phyloP scores from a whole-genome alignment of 139 green algal genomes.

The Chlamydomonas sp. region DNA sequence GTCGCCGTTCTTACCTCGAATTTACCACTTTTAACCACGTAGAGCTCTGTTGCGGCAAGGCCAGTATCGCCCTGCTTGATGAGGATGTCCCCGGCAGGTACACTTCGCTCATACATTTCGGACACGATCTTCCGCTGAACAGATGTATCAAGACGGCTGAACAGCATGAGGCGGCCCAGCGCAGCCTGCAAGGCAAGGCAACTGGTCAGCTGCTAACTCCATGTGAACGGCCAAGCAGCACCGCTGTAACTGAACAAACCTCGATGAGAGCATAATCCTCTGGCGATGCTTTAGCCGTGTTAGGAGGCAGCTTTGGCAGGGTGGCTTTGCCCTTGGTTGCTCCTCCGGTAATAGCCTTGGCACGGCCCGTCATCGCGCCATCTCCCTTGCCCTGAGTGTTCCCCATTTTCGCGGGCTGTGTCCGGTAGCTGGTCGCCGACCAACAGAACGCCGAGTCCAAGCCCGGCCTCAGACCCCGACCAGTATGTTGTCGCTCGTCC shows the following conservation, averaged over 20 bases:
- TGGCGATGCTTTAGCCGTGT: constrained; percentile 46
- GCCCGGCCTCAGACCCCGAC: too few relatives aligned
- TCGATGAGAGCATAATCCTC: constrained; percentile 81
- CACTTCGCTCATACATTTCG: constrained; percentile 74
- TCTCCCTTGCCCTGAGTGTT: constrained; percentile 31
- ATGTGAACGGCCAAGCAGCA: too few relatives aligned
- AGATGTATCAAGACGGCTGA: constrained; percentile 76
- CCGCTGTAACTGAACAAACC: constrained; percentile 40
- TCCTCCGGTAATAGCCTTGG: constrained; percentile 73
- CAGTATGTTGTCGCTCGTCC: too few relatives aligned
- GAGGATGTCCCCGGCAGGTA: constrained; percentile 85
- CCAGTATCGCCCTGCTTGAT: constrained; percentile 93
- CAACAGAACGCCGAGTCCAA: too few relatives aligned
- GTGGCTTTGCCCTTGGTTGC: constrained; percentile 35
- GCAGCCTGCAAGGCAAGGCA: constrained; percentile 59
- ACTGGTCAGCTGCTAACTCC: too few relatives aligned
- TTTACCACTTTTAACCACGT: constrained; percentile 92
- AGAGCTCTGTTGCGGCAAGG: constrained; percentile 87
- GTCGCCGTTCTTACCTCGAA: constrained; percentile 79
- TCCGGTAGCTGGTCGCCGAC: too few relatives aligned
- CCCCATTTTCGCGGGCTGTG: background rate
- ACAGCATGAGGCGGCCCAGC: constrained; percentile 86
- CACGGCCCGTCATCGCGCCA: constrained; percentile 33
- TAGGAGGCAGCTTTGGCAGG: constrained; percentile 58
- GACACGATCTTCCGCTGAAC: constrained; percentile 77